These are phyloP conservation scores for Leccinum aurantiacum DNA, from an alignment of 768 basidiomycete genomes.

Conservation along the genomic window DNA sequence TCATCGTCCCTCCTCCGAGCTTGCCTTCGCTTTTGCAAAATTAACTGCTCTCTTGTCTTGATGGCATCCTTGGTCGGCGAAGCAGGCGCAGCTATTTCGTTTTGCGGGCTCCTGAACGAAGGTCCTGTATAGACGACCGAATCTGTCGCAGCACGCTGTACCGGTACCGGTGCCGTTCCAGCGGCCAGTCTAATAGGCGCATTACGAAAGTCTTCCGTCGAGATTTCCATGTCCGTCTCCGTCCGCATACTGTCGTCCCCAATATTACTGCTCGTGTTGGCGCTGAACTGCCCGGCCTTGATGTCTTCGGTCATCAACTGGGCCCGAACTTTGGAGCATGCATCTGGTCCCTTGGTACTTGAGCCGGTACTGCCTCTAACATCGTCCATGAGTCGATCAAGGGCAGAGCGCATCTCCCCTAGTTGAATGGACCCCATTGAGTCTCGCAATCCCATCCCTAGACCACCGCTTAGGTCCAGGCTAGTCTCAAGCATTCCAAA, in stretches of 20 bases:
- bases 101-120: slow-evolving; percentile 35
- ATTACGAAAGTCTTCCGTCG: slow-evolving; percentile 27
- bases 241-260: slow-evolving; percentile 32
- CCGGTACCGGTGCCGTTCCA: slow-evolving; percentile 25
- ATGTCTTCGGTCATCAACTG: slow-evolving; percentile 36
- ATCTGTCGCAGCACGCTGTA: slow-evolving; percentile 56
- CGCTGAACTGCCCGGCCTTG: slow-evolving; percentile 33
- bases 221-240: slow-evolving; percentile 34
- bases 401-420: slow-evolving; percentile 69
- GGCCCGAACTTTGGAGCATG: slow-evolving; percentile 17
- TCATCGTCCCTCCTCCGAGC: slow-evolving; percentile 55
- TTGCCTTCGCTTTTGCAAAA: slow-evolving; percentile 68
- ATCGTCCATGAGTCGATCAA: slow-evolving; percentile 73
- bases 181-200: slow-evolving; percentile 11
- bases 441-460: slow-evolving; percentile 32
- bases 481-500: slow-evolving; percentile 24
- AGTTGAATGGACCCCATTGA: slow-evolving; percentile 55
- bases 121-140: slow-evolving; percentile 36
- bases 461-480: slow-evolving; percentile 24
- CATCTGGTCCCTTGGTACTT: slow-evolving; percentile 23
- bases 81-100: slow-evolving; percentile 36
- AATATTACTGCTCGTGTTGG: slow-evolving; percentile 35
- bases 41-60: slow-evolving; percentile 61
- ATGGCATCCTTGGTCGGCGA: slow-evolving; percentile 69
- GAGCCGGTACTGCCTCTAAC: slow-evolving; percentile 38